These are phyloP conservation scores for Spizellomyces punctatus DNA, from an alignment of 192 early-diverging fungal species.

Conservation along the genomic window DNA sequence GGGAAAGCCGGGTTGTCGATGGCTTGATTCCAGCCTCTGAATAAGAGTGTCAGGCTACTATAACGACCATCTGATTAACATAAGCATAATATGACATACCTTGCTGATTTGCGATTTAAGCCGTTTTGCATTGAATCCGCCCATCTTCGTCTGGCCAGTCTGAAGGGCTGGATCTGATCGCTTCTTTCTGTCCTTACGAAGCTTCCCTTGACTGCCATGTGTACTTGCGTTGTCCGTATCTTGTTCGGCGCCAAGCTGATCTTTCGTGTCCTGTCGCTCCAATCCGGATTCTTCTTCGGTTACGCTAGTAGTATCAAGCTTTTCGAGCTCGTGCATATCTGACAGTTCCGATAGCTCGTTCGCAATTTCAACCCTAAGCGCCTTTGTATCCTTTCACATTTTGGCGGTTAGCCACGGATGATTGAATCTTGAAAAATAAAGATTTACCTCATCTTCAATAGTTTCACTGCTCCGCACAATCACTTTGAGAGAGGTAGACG, in stretches of 20 bases:
- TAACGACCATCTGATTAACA: too few species aligned
- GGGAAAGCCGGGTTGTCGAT: slow-evolving; percentile 8
- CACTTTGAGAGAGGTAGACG: background rate
- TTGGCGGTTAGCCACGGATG: background rate
- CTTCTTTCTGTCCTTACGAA: too few species aligned
- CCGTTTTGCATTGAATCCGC: too few species aligned
- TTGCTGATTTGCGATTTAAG: too few species aligned
- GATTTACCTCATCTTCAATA: background rate
- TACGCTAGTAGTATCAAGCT: background rate
- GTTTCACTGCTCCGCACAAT: background rate
- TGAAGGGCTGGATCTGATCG: too few species aligned
- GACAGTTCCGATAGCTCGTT: background rate
- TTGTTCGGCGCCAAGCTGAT: background rate
- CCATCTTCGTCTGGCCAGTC: too few species aligned
- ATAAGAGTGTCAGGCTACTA: background rate
- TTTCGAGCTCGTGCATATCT: background rate
- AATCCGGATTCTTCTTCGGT: background rate
- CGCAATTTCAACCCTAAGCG: background rate
- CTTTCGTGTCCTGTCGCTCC: background rate
- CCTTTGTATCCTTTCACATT: background rate
- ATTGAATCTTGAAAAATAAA: background rate
- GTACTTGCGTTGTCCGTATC: too few species aligned
- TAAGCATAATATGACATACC: too few species aligned
- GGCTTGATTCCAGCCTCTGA: slow-evolving; percentile 10
- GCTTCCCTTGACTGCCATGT: too few species aligned